Evolutionary conservation across 1,139 yeast genomes (phyloP).

Genomic region (Nakaseomyces bracarensis): DNA sequence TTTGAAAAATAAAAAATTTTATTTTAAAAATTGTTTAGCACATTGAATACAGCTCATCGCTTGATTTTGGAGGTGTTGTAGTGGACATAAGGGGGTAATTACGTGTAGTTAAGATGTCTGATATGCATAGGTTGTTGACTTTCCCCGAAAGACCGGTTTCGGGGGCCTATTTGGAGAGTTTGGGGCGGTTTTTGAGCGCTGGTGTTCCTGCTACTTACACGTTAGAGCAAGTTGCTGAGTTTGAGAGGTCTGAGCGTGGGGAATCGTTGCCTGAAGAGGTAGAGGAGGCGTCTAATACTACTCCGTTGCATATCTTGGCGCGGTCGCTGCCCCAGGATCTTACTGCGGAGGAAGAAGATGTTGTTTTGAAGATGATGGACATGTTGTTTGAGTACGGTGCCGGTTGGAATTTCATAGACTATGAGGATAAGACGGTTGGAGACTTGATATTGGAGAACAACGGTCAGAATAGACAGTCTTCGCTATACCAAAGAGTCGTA

Average conservation of each 20-base stretch:
- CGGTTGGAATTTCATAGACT: slow-evolving; percentile 75
- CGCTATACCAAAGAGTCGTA: slow-evolving; percentile 47
- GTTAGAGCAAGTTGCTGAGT: slow-evolving; percentile 62
- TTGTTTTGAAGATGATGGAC: slow-evolving; percentile 50
- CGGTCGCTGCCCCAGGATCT: slow-evolving; percentile 41
- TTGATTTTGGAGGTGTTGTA: neutral
- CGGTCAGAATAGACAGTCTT: slow-evolving; percentile 31
- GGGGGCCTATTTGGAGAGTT: slow-evolving; percentile 37
- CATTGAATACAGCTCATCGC: slow-evolving; percentile 1
- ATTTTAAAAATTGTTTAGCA: neutral
- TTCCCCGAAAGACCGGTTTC: slow-evolving; percentile 51
- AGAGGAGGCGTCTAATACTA: slow-evolving; percentile 49
- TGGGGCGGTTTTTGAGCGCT: slow-evolving; percentile 42
- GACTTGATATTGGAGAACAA: slow-evolving; percentile 52
- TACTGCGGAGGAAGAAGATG: slow-evolving; percentile 38
- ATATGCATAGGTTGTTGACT: slow-evolving; percentile 59
- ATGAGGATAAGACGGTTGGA: slow-evolving; percentile 66
- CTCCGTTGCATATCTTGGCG: slow-evolving; percentile 65
- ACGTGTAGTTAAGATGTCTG: slow-evolving; percentile 44
- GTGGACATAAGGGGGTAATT: neutral
- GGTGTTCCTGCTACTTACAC: slow-evolving; percentile 83
- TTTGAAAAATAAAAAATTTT: too few species aligned
- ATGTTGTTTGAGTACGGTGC: slow-evolving; percentile 77
- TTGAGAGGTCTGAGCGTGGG: slow-evolving; percentile 34
- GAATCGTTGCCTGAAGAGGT: slow-evolving; percentile 34